Percentiles rank a stretch among this genome's conserved stretches.
phyloP scores from a whole-genome alignment of 2,329 filamentous ascomycete genomes.

The Passalora sequoiae region DNA sequence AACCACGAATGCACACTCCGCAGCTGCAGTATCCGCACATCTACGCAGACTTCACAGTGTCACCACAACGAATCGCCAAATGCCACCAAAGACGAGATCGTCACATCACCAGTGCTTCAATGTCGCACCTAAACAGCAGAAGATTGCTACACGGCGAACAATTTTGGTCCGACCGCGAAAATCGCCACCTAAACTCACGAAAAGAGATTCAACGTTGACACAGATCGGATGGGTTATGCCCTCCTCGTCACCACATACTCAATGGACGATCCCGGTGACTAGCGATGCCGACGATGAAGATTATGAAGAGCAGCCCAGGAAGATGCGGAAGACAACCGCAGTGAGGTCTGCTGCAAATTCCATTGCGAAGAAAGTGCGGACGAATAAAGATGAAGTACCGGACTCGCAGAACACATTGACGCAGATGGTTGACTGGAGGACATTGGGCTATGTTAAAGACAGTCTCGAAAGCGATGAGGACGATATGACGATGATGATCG shows the following conservation, averaged over 20 bases:
- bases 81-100: constrained; percentile 10
- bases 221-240: constrained; percentile 19
- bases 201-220: constrained; percentile 20
- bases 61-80: constrained; percentile 5
- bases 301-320: constrained; percentile 2
- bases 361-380: constrained; percentile 1
- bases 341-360: neutral
- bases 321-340: constrained; percentile 3
- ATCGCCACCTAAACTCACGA: constrained; percentile 8
- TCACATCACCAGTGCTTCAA: constrained; percentile 5
- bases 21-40: too few species aligned
- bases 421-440: constrained; percentile 7
- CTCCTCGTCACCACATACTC: neutral
- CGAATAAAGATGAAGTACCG: constrained; percentile 4
- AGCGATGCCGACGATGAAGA: constrained; percentile 9
- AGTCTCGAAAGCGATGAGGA: constrained; percentile 4
- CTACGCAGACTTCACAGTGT: neutral
- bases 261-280: constrained; percentile 2
- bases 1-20: too few species aligned
- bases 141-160: constrained; percentile 9
- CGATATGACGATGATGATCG: neutral
- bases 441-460: neutral
- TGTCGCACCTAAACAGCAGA: constrained; percentile 14
- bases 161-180: constrained; percentile 6
- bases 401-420: constrained; percentile 12